Evolutionary conservation across 2,329 filamentous ascomycete genomes (phyloP), one percentile per base, ranked within the genome.

Genomic region (Trichoderma sp.): DNA sequence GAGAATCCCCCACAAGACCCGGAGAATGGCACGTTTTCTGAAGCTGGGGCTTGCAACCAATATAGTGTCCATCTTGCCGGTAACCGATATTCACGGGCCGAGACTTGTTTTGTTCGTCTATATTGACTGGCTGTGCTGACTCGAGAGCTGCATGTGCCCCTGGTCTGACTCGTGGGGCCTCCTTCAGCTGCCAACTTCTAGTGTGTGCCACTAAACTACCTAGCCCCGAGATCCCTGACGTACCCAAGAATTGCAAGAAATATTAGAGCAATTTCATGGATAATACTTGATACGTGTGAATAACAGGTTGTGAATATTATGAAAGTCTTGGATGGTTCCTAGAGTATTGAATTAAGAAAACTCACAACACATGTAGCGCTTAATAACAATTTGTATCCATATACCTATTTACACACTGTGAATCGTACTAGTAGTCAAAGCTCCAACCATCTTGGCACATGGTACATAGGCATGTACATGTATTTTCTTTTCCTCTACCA

Each of bases 291-390:
- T n/a, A n/a, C n/a, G n/a, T n/a, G n/a, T n/a, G 18, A n/a, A 8
- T 18, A 18, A 7, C 18, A n/a, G n/a, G 18, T 10, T 43, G 18
- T n/a, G 16, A n/a, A n/a, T 43, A 18, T 10, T 8, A n/a, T 43
- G 14, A 1, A 43, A n/a, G 0, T 4, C 3, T 8, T 18, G 3
- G 8, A n/a, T 1, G 0, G 5, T 10, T 8, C 0, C 4, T n/a
- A n/a, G 18, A 43, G n/a, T n/a, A n/a, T 2, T 43, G 11, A 5
- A 34, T 34, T 4, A 34, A 8, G 2, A n/a, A 43, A 43, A n/a
- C 37, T 39, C 18, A 18, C 16, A 43, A 1, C 4, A n/a, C n/a
- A n/a, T n/a, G n/a, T n/a, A n/a, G 18, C 2, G n/a, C n/a, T n/a
- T n/a, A 3, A 1, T 43, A 8, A 4, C 8, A 18, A n/a, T 43